These are phyloP conservation scores for Canavalia gladiata DNA, from an alignment of 306 rosid species.

Conservation along the genomic window DNA sequence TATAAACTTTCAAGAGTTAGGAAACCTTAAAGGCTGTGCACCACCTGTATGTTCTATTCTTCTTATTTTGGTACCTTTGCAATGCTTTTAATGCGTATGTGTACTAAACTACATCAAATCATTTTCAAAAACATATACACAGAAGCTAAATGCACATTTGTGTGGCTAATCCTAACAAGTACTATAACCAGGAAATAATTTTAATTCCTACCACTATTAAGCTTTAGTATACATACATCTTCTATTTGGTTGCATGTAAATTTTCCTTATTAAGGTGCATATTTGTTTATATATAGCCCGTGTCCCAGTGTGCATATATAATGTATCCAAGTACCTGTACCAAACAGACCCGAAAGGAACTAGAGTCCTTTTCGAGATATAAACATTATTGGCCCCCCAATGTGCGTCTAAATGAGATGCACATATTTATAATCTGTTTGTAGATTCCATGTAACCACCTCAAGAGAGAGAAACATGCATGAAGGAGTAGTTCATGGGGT, in stretches of 20 bases:
- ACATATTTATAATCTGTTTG: slow-evolving; percentile 37
- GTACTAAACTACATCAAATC: slow-evolving; percentile 26
- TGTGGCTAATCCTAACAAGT: slow-evolving; percentile 26
- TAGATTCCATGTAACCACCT: slow-evolving; percentile 66
- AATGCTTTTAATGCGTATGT: slow-evolving; percentile 28
- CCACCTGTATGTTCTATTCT: slow-evolving; percentile 8
- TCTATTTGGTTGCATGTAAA: slow-evolving; percentile 19
- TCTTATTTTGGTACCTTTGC: slow-evolving; percentile 36
- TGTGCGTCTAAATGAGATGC: slow-evolving; percentile 23
- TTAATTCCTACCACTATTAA: slow-evolving; percentile 21
- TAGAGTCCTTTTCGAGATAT: slow-evolving; percentile 50
- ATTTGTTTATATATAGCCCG: slow-evolving; percentile 6
- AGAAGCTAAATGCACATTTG: not conserved
- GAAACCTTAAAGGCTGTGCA: not conserved
- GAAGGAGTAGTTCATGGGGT: slow-evolving; percentile 64
- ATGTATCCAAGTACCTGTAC: slow-evolving; percentile 36
- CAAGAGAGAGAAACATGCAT: slow-evolving; percentile 45
- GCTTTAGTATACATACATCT: slow-evolving; percentile 8
- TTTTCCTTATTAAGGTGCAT: slow-evolving; percentile 37
- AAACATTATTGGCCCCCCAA: slow-evolving; percentile 32
- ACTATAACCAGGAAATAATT: slow-evolving; percentile 26
- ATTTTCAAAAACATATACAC: slow-evolving; percentile 6
- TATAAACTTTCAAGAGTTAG: slow-evolving; percentile 1
- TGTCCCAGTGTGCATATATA: not conserved
- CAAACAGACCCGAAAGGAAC: slow-evolving; percentile 40